Percentiles rank a stretch among this genome's conserved stretches.
Conservation (phyloP, 768 basidiomycete species). For the Ramaria sp. region DNA sequence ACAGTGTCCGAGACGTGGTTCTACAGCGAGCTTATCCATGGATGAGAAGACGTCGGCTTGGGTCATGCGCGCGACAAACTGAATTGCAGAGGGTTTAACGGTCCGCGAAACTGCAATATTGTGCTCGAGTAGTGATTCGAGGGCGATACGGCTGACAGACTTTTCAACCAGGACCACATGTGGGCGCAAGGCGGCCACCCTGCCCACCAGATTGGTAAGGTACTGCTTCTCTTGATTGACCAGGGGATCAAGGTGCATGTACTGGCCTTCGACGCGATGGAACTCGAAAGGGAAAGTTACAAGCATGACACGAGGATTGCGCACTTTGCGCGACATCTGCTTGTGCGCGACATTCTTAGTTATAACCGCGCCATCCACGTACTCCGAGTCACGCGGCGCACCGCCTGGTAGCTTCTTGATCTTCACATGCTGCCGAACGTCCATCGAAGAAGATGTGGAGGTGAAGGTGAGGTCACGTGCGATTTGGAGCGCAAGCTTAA, state of each 20-base stretch:
- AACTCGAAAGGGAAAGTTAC: slow-evolving; percentile 94
- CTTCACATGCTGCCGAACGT: slow-evolving; percentile 90
- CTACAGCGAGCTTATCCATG: slow-evolving; percentile 85
- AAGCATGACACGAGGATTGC: slow-evolving; percentile 90
- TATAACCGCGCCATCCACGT: slow-evolving; percentile 92
- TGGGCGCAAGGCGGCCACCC: slow-evolving; percentile 85
- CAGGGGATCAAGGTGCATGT: slow-evolving; percentile 86
- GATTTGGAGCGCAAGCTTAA: slow-evolving; percentile 74
- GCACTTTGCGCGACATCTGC: slow-evolving; percentile 73
- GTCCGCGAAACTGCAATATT: slow-evolving; percentile 86
- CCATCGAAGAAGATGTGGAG: slow-evolving; percentile 84
- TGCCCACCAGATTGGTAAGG: slow-evolving; percentile 73
- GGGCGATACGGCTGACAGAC: slow-evolving; percentile 80
- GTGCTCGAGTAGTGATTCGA: slow-evolving; percentile 75
- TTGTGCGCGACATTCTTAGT: slow-evolving; percentile 98
- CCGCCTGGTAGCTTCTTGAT: slow-evolving; percentile 99
- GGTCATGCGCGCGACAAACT: slow-evolving; percentile 86
- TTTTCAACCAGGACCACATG: slow-evolving; percentile 89
- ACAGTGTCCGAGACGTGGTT: slow-evolving; percentile 86
- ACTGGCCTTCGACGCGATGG: slow-evolving; percentile 84
- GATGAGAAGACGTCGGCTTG: slow-evolving; percentile 93
- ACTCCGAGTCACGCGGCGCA: slow-evolving; percentile 85
- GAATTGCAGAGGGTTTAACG: slow-evolving; percentile 81
- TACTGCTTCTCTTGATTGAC: slow-evolving; percentile 90
- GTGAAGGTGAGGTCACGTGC: slow-evolving; percentile 80